Conservation (phyloP, 495 filamentous ascomycete genomes). For the Aspergillus sclerotioniger region DNA sequence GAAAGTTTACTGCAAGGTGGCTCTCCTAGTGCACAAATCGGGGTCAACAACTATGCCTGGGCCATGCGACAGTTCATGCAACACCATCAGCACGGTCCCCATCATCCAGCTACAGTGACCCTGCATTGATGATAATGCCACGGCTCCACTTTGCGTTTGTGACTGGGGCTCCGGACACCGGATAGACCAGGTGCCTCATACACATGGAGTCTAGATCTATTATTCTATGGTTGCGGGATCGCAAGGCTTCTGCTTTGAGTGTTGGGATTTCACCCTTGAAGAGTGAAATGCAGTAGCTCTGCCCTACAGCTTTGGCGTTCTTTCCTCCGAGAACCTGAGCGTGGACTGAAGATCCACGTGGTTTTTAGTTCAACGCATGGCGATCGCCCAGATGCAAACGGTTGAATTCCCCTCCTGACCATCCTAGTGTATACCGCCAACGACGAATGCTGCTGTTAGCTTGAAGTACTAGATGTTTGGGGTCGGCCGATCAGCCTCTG, state of each 20-base stretch:
- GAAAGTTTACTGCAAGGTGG: neutral
- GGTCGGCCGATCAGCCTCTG: neutral
- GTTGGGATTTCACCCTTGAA: no score
- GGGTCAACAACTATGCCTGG: neutral
- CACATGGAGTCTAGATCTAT: no score
- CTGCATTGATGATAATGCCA: no score
- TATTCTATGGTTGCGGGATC: no score
- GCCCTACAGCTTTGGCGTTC: neutral
- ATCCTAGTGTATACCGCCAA: neutral
- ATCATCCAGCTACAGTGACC: neutral
- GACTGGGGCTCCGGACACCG: no score
- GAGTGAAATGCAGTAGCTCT: neutral
- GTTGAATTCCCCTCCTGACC: neutral
- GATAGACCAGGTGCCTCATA: no score
- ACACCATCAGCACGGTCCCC: neutral
- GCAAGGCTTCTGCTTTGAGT: no score
- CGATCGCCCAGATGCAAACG: neutral
- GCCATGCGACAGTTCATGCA: neutral
- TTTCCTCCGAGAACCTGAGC: neutral
- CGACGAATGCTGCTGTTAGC: neutral
- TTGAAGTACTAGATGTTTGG: neutral
- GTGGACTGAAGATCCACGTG: neutral
- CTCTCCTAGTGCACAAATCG: neutral
- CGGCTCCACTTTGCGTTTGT: no score
- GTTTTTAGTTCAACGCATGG: neutral